These are phyloP conservation scores for Tanacetum coccineum DNA, from an alignment of 129 eudicot species.

Conservation along the genomic window DNA sequence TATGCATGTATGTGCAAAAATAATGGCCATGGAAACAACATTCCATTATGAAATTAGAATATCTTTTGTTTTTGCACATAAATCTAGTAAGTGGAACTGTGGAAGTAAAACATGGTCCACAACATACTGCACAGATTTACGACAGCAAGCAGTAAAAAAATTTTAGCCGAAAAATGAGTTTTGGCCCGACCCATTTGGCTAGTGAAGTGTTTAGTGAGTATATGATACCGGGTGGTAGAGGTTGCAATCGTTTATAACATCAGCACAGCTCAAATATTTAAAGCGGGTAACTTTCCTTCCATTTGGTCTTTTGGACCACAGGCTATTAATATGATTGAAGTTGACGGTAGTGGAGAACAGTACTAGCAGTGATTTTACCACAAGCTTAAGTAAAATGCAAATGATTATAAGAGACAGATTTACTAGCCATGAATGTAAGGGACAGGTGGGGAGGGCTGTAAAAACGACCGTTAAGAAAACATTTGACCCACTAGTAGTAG, in stretches of 20 bases:
- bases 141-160: not conserved
- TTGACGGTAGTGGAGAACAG: constrained; percentile 10
- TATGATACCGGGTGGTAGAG: too few species aligned
- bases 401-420: constrained; percentile 15
- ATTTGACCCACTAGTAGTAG: constrained; percentile 9
- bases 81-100: constrained; percentile 21
- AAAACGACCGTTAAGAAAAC: not conserved
- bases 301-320: constrained; percentile 25
- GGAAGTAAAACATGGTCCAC: constrained; percentile 16
- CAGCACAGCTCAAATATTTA: constrained; percentile 33
- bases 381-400: constrained; percentile 24
- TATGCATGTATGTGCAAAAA: constrained; percentile 14
- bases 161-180: too few species aligned
- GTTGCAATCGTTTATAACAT: not conserved
- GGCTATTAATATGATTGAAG: constrained; percentile 22
- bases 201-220: too few species aligned
- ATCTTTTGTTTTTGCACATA: constrained; percentile 26
- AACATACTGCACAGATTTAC: not conserved
- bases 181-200: too few species aligned
- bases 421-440: constrained; percentile 15
- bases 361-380: constrained; percentile 2
- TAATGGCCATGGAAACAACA: constrained; percentile 10
- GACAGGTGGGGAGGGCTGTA: constrained; percentile 24
- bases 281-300: constrained; percentile 30
- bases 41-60: constrained; percentile 30